Percentiles rank a stretch among this genome's conserved stretches.
Conservation (phyloP, 2,329 filamentous ascomycete species). For the Akanthomyces uredinophilus region DNA sequence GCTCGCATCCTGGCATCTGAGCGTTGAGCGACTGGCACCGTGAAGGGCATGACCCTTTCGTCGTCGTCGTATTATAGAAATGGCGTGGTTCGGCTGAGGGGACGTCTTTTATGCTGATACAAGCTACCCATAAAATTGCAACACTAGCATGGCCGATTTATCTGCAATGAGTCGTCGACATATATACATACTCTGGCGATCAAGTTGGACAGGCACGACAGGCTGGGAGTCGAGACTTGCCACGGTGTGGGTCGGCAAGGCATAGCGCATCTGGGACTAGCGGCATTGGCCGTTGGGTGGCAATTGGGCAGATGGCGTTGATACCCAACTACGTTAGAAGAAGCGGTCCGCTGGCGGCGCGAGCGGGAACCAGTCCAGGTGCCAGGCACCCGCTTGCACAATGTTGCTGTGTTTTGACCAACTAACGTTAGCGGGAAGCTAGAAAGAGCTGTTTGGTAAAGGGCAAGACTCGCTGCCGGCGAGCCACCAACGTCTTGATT, state of each 20-base stretch:
- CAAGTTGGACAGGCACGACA: not conserved
- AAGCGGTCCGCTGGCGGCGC: slow-evolving; percentile 9
- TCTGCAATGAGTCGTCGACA: not conserved
- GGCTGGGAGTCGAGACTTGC: not conserved
- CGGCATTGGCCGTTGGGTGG: slow-evolving; percentile 9
- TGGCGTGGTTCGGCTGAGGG: not conserved
- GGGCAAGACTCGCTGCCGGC: not conserved
- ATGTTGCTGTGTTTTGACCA: not conserved
- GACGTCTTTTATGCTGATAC: not conserved
- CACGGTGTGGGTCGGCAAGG: not conserved
- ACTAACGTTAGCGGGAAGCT: not conserved
- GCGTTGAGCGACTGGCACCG: not conserved
- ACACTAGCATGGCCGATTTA: not conserved
- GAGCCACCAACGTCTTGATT: not conserved
- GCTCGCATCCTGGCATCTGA: not conserved
- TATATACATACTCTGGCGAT: slow-evolving; percentile 10
- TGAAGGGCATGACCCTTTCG: not conserved
- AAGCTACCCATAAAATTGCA: not conserved
- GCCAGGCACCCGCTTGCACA: slow-evolving; percentile 13
- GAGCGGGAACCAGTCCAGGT: slow-evolving; percentile 3
- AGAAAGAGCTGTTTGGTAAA: not conserved
- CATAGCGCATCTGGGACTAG: not conserved
- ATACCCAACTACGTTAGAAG: slow-evolving; percentile 13
- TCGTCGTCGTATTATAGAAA: not conserved
- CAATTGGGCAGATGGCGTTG: slow-evolving; percentile 12